A percentile compares a stretch with the other conserved stretches of the same genome.
Evolutionary conservation across 345 rosid genomes (phyloP).

Genomic region (Psidium friedrichsthalianum): DNA sequence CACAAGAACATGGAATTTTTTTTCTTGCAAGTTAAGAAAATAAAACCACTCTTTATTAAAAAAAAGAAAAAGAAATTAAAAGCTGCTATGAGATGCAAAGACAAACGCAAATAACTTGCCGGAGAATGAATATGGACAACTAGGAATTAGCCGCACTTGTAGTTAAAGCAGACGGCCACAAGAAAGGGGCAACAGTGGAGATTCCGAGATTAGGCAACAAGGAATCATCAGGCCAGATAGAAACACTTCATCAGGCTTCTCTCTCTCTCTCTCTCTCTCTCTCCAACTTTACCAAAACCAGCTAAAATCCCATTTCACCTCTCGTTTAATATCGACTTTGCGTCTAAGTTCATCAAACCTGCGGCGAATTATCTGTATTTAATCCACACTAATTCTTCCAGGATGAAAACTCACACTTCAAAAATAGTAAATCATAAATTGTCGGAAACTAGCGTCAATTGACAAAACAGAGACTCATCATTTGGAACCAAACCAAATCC

Average conservation of each 20-base stretch:
- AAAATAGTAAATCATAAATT: neutral
- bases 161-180: neutral
- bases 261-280: neutral
- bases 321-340: neutral
- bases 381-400: neutral
- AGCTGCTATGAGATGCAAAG: neutral
- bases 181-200: neutral
- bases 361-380: neutral
- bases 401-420: neutral
- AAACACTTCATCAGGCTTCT: neutral
- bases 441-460: neutral
- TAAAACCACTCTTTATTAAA: neutral
- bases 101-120: neutral
- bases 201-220: neutral
- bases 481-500: neutral
- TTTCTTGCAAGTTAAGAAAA: neutral
- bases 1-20: neutral
- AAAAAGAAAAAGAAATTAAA: neutral
- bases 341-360: neutral
- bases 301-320: neutral
- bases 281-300: neutral
- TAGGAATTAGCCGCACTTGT: neutral
- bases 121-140: neutral
- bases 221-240: neutral
- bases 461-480: neutral